These are phyloP conservation scores for Neurospora sp. DNA, from an alignment of 495 filamentous ascomycete genomes.

Conservation along the genomic window DNA sequence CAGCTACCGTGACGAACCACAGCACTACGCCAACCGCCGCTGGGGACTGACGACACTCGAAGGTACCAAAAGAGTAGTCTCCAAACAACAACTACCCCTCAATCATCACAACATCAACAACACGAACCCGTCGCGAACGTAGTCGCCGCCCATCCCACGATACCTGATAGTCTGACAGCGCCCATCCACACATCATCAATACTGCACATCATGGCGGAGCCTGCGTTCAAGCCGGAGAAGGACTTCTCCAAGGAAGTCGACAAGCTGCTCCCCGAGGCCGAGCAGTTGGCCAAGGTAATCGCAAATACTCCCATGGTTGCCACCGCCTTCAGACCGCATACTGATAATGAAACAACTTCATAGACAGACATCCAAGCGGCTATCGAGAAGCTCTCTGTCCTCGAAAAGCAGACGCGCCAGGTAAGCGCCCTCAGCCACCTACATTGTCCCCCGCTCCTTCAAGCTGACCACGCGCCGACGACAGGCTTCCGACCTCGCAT, in stretches of 20 bases:
- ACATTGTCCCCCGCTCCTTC: not conserved
- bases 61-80: not conserved
- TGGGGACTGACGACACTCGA: not conserved
- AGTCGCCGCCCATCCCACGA: not conserved
- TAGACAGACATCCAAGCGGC: slow-evolving; percentile 73
- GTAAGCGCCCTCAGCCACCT: slow-evolving; percentile 34
- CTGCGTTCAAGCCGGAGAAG: slow-evolving; percentile 51
- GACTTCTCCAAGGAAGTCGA: slow-evolving; percentile 85
- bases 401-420: slow-evolving; percentile 97
- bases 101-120: not conserved
- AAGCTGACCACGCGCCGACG: slow-evolving; percentile 7
- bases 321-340: not conserved
- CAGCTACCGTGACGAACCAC: slow-evolving; percentile 4
- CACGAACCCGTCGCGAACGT: not conserved
- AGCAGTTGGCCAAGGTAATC: slow-evolving; percentile 74
- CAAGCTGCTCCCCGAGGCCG: slow-evolving; percentile 77
- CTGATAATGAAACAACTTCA: slow-evolving; percentile 1
- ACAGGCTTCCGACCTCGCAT: slow-evolving; percentile 88
- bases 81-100: slow-evolving; percentile 1
- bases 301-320: not conserved
- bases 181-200: not conserved
- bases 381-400: slow-evolving; percentile 78
- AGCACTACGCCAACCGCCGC: not conserved
- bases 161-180: not conserved
- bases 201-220: slow-evolving; percentile 34